Base-by-base conservation (phyloP, 441 rosid species). In the Cnidoscolus chayamansa region DNA sequence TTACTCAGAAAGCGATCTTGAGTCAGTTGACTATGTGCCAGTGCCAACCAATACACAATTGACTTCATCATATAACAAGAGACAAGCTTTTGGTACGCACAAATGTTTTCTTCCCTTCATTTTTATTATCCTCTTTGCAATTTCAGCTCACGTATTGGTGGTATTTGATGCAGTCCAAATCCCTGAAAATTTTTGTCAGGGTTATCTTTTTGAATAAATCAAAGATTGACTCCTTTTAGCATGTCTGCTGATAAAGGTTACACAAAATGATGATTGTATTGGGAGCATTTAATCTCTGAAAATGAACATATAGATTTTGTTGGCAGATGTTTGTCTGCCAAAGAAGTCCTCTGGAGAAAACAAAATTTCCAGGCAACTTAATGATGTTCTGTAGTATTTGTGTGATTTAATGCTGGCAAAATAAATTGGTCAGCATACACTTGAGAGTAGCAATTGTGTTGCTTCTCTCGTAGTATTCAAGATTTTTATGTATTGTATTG, bases 1-100 rank as follows among this genome's bases (percentile, higher is more conserved):
- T 71, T 81, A 78, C 69, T 86, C 90, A 0, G 85, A 82, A 68
- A 80, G 83, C 70, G 89, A 86, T 65, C n/a, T 84, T 78, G 87
- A 86, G 59, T 75, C 87, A 8, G 75, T 57, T 66, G 88, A 86
- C 40, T 77, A 75, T 45, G 70, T 78, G 4, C 66, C 84, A 9
- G 30, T 75, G 56, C 84, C 83, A 0, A 76, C 85, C 10, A 69
- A 59, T 43, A 9, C 74, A 3, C 86, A 83, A 47, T 45, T 76
- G 40, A 78, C 78, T 48, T 78, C 83, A 9, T 65, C 83, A 5
- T 85, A 83, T 77, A 80, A 79, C 76, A 77, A 74, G 77, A 56
- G 85, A 64, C 87, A 85, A 77, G 86, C 90, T 10, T 85, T 85
- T 48, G 88, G 87, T 86, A 86, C 12, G 76, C 48, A 51, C 31